A percentile compares a stretch with the other conserved stretches of the same genome.
Evolutionary conservation across 345 rosid species (phyloP).

Genomic region (Balakata baccata): DNA sequence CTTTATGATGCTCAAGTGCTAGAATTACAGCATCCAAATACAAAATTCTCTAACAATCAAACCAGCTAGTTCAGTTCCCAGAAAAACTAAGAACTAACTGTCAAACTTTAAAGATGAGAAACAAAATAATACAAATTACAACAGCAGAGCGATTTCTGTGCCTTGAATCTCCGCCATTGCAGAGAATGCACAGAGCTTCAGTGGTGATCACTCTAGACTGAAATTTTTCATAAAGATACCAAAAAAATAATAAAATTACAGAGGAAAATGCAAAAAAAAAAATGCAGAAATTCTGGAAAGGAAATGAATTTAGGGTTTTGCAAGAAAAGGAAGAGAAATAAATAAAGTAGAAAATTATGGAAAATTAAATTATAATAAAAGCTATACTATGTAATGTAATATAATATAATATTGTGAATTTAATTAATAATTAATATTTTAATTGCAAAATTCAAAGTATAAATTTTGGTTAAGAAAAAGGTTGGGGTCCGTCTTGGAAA

Average conservation of each 20-base stretch:
- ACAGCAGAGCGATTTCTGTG: conserved; percentile 11
- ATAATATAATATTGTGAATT: conserved; percentile 51
- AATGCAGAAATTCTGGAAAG: conserved; percentile 41
- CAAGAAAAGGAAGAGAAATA: conserved; percentile 42
- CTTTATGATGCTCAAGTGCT: conserved; percentile 18
- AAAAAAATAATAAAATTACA: conserved; percentile 32
- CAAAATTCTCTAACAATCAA: conserved; percentile 1
- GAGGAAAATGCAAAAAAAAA: conserved; percentile 22
- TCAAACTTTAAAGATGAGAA: conserved; percentile 25
- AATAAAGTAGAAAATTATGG: conserved; percentile 38
- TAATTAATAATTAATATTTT: conserved; percentile 52
- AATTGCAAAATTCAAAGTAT: conserved; percentile 67
- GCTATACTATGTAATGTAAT: conserved; percentile 23
- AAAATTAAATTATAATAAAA: conserved; percentile 22
- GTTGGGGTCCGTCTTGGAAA: conserved; percentile 89
- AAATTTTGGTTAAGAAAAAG: conserved; percentile 86
- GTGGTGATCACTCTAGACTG: conserved; percentile 22
- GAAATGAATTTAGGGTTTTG: conserved; percentile 77
- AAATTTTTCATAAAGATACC: conserved; percentile 26
- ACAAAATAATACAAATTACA: neutral
- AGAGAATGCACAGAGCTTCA: conserved; percentile 47
- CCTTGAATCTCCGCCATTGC: conserved; percentile 42
- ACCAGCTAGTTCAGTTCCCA: conserved; percentile 9
- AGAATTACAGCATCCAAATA: conserved; percentile 6
- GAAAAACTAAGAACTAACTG: conserved; percentile 16